Evolutionary conservation across 192 early-diverging fungal genomes (phyloP).

Genomic region (Thoreauomyces humboldtii): DNA sequence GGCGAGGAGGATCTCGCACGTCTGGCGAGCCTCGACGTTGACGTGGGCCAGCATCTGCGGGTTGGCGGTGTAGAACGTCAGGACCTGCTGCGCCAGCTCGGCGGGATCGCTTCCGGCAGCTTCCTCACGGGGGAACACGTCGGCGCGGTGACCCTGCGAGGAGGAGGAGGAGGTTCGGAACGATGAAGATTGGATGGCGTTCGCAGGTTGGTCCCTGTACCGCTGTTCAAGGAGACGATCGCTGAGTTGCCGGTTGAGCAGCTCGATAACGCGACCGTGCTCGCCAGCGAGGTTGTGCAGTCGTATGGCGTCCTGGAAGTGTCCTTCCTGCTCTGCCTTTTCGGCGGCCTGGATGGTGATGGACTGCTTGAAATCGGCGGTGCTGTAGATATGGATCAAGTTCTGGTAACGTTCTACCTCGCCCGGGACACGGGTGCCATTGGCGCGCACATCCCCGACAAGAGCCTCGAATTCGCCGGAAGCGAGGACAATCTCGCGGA

Average conservation of each 20-base stretch:
- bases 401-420: constrained; percentile 65
- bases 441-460: constrained; percentile 23
- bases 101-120: constrained; percentile 26
- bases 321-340: constrained; percentile 66
- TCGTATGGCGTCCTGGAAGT: constrained; percentile 69
- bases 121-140: constrained; percentile 33
- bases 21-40: constrained; percentile 4
- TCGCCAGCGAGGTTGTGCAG: constrained; percentile 76
- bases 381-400: constrained; percentile 57
- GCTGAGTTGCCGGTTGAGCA: constrained; percentile 40
- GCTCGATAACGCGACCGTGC: constrained; percentile 69
- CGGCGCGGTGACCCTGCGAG: not conserved
- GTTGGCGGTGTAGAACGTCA: constrained; percentile 24
- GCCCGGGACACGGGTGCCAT: constrained; percentile 34
- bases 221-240: constrained; percentile 18
- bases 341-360: constrained; percentile 70
- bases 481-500: constrained; percentile 49
- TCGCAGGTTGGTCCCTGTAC: constrained; percentile 3
- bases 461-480: constrained; percentile 24
- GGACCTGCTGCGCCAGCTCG: constrained; percentile 18
- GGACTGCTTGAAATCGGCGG: constrained; percentile 60
- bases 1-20: constrained; percentile 54
- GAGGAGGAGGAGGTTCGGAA: not conserved
- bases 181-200: not conserved
- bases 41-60: constrained; percentile 10